Conservation (phyloP, 306 rosid species). For the Begonia peltatifolia region DNA sequence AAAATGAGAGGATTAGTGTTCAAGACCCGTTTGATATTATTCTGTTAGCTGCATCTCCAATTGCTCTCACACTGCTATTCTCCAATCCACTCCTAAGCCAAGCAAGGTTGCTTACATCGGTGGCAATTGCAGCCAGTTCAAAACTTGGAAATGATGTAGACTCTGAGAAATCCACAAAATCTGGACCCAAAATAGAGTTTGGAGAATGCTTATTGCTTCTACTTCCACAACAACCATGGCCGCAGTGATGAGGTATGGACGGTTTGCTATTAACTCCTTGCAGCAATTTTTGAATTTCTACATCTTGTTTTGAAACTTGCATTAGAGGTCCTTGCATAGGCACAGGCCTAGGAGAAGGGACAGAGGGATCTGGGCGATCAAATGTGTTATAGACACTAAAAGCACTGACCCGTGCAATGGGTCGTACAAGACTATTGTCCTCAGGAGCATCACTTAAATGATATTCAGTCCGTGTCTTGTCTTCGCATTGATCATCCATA, state of each 20-base stretch:
- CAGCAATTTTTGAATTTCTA: conserved; percentile 39
- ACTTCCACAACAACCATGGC: conserved; percentile 58
- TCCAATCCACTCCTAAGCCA: conserved; percentile 97
- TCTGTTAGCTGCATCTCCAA: conserved; percentile 46
- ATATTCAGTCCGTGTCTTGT: conserved; percentile 25
- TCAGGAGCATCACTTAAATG: conserved; percentile 28
- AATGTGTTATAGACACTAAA: conserved; percentile 45
- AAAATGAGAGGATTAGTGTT: conserved; percentile 20
- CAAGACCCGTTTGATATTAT: conserved; percentile 18
- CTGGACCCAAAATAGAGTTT: conserved; percentile 75
- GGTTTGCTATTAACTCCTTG: conserved; percentile 35
- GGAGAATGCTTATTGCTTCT: conserved; percentile 15
- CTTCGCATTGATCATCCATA: conserved; percentile 36
- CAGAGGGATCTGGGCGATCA: conserved; percentile 31
- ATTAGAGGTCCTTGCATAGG: conserved; percentile 55
- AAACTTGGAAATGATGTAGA: conserved; percentile 61
- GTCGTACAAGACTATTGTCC: conserved; percentile 58
- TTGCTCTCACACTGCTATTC: conserved; percentile 51
- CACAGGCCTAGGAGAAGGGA: conserved; percentile 30
- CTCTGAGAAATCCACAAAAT: conserved; percentile 65
- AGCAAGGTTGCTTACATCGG: conserved; percentile 82
- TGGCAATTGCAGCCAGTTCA: conserved; percentile 87
- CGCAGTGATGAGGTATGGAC: conserved; percentile 55
- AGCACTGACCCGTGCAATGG: conserved; percentile 77
- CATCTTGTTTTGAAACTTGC: conserved; percentile 42